A percentile compares a stretch with the other conserved stretches of the same genome.
phyloP scores from a whole-genome alignment of 495 filamentous ascomycete genomes.

The Glonium stellatum region DNA sequence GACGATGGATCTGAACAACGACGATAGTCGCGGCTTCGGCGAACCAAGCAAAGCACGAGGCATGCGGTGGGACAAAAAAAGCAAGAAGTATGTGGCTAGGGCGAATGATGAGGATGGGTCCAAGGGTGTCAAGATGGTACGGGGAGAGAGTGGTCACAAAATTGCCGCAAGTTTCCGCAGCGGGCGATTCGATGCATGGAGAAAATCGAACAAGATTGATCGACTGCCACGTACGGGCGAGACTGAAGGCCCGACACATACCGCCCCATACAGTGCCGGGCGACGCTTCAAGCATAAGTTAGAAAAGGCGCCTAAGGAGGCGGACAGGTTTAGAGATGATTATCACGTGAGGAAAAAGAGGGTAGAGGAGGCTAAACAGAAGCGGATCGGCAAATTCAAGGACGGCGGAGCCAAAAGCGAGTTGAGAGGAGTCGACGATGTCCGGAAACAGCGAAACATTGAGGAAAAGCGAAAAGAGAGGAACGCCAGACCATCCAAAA shows the following conservation, averaged over 20 bases:
- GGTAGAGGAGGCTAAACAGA: slow-evolving; percentile 78
- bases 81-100: slow-evolving; percentile 84
- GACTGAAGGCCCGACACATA: slow-evolving; percentile 50
- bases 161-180: slow-evolving; percentile 88
- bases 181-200: slow-evolving; percentile 89
- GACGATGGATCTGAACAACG: slow-evolving; percentile 82
- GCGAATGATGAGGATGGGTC: slow-evolving; percentile 93
- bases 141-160: slow-evolving; percentile 89
- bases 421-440: slow-evolving; percentile 73
- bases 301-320: slow-evolving; percentile 81
- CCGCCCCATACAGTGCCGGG: slow-evolving; percentile 28
- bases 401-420: slow-evolving; percentile 65
- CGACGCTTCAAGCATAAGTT: slow-evolving; percentile 69
- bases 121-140: slow-evolving; percentile 73
- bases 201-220: slow-evolving; percentile 71
- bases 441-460: slow-evolving; percentile 69
- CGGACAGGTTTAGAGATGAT: slow-evolving; percentile 84
- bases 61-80: slow-evolving; percentile 94
- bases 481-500: slow-evolving; percentile 78
- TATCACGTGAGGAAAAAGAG: slow-evolving; percentile 87
- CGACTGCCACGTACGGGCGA: slow-evolving; percentile 76
- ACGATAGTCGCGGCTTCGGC: slow-evolving; percentile 67
- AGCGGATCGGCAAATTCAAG: slow-evolving; percentile 64
- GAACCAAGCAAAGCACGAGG: slow-evolving; percentile 59
- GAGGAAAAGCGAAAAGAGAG: slow-evolving; percentile 74